phyloP scores from a whole-genome alignment of 257 asterid species.

The Nicotiana obtusifolia region DNA sequence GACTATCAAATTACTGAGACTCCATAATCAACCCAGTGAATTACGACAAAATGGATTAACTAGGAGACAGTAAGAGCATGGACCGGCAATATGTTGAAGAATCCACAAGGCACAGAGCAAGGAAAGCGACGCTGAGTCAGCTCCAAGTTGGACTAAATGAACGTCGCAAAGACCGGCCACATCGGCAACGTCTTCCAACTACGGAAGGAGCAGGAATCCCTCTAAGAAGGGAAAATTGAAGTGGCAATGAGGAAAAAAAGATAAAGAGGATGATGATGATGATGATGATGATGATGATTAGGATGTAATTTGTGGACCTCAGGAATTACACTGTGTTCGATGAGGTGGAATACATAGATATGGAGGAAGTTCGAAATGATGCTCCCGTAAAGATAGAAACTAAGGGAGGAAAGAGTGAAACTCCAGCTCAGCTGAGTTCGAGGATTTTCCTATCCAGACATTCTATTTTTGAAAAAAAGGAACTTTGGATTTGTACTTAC shows the following conservation, averaged over 20 bases:
- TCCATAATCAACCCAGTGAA: background rate
- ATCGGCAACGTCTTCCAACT: background rate
- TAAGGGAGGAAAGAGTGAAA: background rate
- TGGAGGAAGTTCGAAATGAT: background rate
- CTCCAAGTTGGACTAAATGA: background rate
- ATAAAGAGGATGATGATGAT: background rate
- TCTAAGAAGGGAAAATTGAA: background rate
- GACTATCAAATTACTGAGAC: background rate
- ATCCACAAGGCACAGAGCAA: background rate
- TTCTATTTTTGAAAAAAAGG: background rate
- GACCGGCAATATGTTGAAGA: background rate
- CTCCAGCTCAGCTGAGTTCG: background rate
- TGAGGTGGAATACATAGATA: background rate
- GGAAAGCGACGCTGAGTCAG: background rate
- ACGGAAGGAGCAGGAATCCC: background rate
- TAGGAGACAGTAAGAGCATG: background rate
- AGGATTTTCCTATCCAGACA: background rate
- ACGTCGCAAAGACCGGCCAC: background rate
- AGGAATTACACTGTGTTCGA: background rate
- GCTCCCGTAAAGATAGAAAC: background rate
- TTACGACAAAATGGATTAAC: background rate
- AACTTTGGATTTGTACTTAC: background rate
- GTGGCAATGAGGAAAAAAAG: background rate
- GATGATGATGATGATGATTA: background rate
- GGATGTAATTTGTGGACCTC: background rate